Base-by-base conservation (phyloP, 2,329 filamentous ascomycete genomes). In the Trichoderma semiorbis region DNA sequence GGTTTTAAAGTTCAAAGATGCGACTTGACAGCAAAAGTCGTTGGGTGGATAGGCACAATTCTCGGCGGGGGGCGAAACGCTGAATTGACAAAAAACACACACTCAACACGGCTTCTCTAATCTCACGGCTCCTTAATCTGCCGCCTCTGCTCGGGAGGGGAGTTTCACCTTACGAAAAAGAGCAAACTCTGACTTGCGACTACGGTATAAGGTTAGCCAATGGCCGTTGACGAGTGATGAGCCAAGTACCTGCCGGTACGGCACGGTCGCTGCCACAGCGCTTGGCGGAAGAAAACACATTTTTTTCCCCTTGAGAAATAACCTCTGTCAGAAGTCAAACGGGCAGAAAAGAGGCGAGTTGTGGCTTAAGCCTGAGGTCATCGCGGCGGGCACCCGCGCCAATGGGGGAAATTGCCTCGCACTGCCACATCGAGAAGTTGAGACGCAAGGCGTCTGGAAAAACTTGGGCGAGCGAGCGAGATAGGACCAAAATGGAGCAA, bases 261-360 rank as follows among this genome's bases (percentile, higher is more conserved):
- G 63, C 47, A n/a, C 47, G 64, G 43, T 36, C 43, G 14, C 21
- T 36, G 47, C 63, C 62, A n/a, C 63, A 8, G 30, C 11, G n/a
- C 39, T 57, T 67, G 64, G 64, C 47, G 50, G n/a, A 3, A 14
- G 12, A 50, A 50, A 50, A 16, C 10, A n/a, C 24, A 43, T 47
- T 47, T 63, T n/a, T 47, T 30, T 30, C 21, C 21, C 6, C 5
- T 12, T n/a, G 43, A 21, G n/a, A 21, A 21, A 50, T 47, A 30
- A 57, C 64, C 64, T 57, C 32, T 67, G 47, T 57, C 64, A 67
- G 30, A 67, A 67, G 64, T 60, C 65, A 61, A 60, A 69, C 26
- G 53, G 26, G 16, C 16, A 43, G 6, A 60, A 18, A 21, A 32
- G 34, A 39, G 57, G 30, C 28, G 34, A 18, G n/a, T 47, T 47